These are phyloP conservation scores for Dryadomyces quercus-mongolicae DNA, from an alignment of 2,329 filamentous ascomycete species.

Conservation along the genomic window DNA sequence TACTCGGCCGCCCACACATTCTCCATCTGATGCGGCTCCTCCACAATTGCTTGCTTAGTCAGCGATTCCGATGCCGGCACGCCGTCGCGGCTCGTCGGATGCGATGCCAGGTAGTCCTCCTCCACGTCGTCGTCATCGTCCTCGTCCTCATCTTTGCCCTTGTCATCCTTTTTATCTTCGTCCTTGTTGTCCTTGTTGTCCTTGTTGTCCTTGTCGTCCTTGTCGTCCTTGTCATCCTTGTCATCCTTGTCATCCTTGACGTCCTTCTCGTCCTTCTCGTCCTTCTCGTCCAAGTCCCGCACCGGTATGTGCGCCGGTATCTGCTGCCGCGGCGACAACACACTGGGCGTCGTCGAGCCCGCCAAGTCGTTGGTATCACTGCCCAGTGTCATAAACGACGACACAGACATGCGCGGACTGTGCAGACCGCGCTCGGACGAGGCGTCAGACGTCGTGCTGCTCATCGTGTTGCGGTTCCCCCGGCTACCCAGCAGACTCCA, in stretches of 20 bases:
- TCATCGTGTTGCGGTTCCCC: conserved; percentile 14
- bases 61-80: too few relatives aligned
- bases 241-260: not conserved
- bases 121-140: not conserved
- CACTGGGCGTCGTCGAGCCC: not conserved
- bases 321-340: not conserved
- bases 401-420: conserved; percentile 11
- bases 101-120: not conserved
- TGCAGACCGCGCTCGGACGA: conserved; percentile 7
- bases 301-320: not conserved
- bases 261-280: not conserved
- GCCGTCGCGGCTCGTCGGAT: too few relatives aligned
- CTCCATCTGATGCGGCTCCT: too few relatives aligned
- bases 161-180: not conserved
- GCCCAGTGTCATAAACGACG: conserved; percentile 9
- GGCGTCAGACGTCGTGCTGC: conserved; percentile 12
- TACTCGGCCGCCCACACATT: too few relatives aligned
- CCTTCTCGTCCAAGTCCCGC: not conserved
- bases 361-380: conserved; percentile 6
- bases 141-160: not conserved
- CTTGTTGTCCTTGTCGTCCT: not conserved
- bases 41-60: too few relatives aligned
- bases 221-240: not conserved
- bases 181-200: not conserved
- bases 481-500: conserved; percentile 4